A percentile compares a stretch with the other conserved stretches of the same genome.
Conservation (phyloP, 2,329 filamentous ascomycete species). For the Aureobasidium melanogenum region DNA sequence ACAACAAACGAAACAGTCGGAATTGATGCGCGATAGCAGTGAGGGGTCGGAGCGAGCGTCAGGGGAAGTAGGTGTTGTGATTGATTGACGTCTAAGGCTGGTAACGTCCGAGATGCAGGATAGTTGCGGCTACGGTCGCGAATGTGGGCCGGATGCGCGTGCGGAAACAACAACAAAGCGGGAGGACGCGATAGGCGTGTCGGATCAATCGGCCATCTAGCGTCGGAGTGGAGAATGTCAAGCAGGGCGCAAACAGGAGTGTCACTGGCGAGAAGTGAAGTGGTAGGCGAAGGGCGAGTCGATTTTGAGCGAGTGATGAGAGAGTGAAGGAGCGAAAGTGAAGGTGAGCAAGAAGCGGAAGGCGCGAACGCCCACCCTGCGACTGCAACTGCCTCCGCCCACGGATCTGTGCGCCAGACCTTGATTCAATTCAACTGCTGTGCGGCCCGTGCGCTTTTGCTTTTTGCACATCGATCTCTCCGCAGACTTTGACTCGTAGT, state of each 20-base stretch:
- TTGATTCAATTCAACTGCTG: neutral
- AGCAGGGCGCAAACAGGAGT: neutral
- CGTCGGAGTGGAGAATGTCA: neutral
- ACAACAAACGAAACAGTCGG: slow-evolving; percentile 8
- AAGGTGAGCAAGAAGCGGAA: neutral
- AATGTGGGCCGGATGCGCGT: neutral
- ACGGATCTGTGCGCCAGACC: neutral
- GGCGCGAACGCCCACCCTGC: slow-evolving; percentile 1
- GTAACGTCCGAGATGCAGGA: slow-evolving; percentile 5
- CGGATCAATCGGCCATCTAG: slow-evolving; percentile 2
- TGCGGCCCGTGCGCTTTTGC: neutral
- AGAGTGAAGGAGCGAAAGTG: neutral
- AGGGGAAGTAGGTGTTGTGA: neutral
- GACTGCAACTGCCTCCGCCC: neutral
- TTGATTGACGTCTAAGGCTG: slow-evolving; percentile 2
- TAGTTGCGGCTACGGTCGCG: slow-evolving; percentile 2
- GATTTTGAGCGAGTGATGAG: neutral
- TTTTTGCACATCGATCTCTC: neutral
- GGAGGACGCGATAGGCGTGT: slow-evolving; percentile 3
- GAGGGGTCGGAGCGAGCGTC: slow-evolving; percentile 4
- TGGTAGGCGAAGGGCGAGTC: neutral
- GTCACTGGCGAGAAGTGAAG: neutral
- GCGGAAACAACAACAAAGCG: slow-evolving; percentile 9
- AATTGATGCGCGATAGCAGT: neutral
- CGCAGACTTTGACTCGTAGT: slow-evolving; percentile 4